Percentiles rank a stretch among this genome's conserved stretches.
Conservation (phyloP, 2,329 filamentous ascomycete species). For the Cytospora mali region DNA sequence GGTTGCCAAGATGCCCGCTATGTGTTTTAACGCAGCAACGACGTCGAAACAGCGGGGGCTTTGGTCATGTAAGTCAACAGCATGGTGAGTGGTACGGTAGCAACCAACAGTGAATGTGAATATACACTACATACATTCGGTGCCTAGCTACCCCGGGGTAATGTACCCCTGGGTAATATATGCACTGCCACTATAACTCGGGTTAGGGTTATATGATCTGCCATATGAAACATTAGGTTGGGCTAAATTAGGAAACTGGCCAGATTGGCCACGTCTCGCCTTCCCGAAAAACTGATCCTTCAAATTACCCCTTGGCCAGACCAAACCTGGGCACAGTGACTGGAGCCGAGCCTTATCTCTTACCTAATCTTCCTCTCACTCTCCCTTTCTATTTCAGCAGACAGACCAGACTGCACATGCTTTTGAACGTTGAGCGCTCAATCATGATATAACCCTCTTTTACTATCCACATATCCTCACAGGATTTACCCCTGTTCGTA, state of each 20-base stretch:
- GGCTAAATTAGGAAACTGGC: slow-evolving; percentile 26
- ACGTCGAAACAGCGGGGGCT: background rate
- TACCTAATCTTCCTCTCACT: slow-evolving; percentile 12
- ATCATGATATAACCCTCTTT: slow-evolving; percentile 1
- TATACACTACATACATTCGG: too few relatives aligned
- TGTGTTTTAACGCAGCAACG: too few relatives aligned
- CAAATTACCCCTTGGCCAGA: background rate
- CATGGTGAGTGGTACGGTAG: too few relatives aligned
- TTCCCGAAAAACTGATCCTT: slow-evolving; percentile 4
- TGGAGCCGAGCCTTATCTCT: slow-evolving; percentile 10
- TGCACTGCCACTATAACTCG: background rate
- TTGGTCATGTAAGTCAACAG: too few relatives aligned
- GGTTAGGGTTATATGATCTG: background rate
- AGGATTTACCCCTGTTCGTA: background rate
- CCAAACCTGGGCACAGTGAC: background rate
- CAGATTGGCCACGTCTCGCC: slow-evolving; percentile 29
- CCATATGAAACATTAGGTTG: background rate
- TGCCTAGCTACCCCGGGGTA: too few relatives aligned
- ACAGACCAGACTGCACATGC: slow-evolving; percentile 7
- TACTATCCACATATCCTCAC: background rate
- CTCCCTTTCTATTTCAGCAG: background rate
- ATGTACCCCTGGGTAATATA: too few relatives aligned
- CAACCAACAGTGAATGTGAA: too few relatives aligned
- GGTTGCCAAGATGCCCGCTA: too few relatives aligned
- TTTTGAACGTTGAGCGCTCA: slow-evolving; percentile 8